Evolutionary conservation across 2,329 filamentous ascomycete genomes (phyloP), one percentile per base, ranked within the genome.

Genomic region (Emericellopsis atlantica): DNA sequence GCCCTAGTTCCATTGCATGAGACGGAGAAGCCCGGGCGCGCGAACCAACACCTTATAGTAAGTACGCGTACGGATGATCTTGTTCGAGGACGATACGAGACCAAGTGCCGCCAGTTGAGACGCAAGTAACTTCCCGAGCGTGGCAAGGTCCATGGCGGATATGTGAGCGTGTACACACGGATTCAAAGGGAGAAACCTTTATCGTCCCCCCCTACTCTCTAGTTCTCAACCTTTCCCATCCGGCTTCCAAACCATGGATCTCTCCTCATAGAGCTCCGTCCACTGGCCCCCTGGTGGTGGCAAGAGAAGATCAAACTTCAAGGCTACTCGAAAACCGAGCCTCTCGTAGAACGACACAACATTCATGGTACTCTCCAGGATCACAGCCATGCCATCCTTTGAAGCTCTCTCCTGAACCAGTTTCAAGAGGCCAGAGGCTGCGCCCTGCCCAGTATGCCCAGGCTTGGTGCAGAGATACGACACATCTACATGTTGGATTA

Each of bases 381-480:
- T 57, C 6, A 62, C 54, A 10, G 56, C 52, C 40, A 59, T 48
- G 12, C 50, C 48, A 10, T 59, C 57, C 12, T 43, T 50, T 9
- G 48, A 47, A 2, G 61, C 63, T 42, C 53, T 45, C 5, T 52
- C 47, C 39, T 60, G 51, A n/a, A 65, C 54, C 23, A 45, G 48
- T 34, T 52, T 43, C 16, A 62, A 49, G 18, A 66, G 51, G 16
- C 46, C 40, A 21, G 56, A 54, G 6, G 58, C 63, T 18, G 56
- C 59, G 31, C 63, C 62, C 40, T 46, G 55, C 11, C 60, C 53
- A 22, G 54, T 52, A 44, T 54, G 60, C 29, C 45, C 46, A 16
- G 58, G 58, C 45, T 60, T 51, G 21, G 56, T 59, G 47, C 62
- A 66, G 40, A 66, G 49, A 46, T 63, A 66, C 32, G 56, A 56